Conservation (phyloP, 306 rosid species). For the Acacia crassicarpa region DNA sequence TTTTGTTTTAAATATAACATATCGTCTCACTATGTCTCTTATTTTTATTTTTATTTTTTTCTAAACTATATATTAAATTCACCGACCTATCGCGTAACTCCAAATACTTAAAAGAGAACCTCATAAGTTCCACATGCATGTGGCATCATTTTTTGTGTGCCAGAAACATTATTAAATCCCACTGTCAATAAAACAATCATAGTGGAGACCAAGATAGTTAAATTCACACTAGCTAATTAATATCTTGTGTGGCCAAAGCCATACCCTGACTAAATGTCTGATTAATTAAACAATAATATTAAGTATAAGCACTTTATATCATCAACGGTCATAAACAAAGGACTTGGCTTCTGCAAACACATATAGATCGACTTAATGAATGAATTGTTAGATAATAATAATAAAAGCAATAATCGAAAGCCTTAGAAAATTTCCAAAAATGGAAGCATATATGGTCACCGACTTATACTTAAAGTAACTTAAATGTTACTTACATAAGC, state of each 20-base stretch:
- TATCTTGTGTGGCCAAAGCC: background rate
- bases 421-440: background rate
- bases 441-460: background rate
- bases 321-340: background rate
- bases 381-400: background rate
- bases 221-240: background rate
- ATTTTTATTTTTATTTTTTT: too few relatives aligned
- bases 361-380: background rate
- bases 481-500: too few relatives aligned
- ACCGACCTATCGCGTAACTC: too few relatives aligned
- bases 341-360: background rate
- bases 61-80: too few relatives aligned
- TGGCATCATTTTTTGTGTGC: too few relatives aligned
- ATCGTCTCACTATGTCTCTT: too few relatives aligned
- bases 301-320: background rate
- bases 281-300: background rate
- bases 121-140: too few relatives aligned
- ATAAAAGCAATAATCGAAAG: too few relatives aligned
- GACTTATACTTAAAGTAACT: background rate
- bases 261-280: background rate
- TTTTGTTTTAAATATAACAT: too few relatives aligned
- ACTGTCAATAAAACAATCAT: background rate
- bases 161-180: too few relatives aligned
- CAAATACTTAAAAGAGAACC: too few relatives aligned
- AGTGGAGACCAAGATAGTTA: background rate